Conservation (phyloP, 768 basidiomycete genomes). For the Amanita polypyramis region DNA sequence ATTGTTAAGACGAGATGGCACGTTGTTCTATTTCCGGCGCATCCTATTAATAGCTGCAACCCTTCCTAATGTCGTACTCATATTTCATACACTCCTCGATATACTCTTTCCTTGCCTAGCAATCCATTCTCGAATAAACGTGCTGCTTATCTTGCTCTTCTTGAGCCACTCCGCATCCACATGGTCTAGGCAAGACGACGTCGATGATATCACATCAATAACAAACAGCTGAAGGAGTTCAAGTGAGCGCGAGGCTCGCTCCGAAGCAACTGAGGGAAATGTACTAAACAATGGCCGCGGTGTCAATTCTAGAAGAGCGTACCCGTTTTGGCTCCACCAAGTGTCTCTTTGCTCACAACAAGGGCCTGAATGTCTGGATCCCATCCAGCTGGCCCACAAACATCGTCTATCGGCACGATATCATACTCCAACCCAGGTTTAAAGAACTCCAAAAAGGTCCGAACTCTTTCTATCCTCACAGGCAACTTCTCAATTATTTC, state of each 20-base stretch:
- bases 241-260: conserved; percentile 44
- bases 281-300: not conserved
- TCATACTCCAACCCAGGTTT: conserved; percentile 55
- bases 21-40: not conserved
- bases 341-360: conserved; percentile 86
- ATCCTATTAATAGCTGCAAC: not conserved
- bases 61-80: too few species aligned
- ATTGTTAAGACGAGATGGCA: not conserved
- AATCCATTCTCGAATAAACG: conserved; percentile 87
- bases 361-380: conserved; percentile 87
- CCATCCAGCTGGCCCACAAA: conserved; percentile 85
- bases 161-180: conserved; percentile 62
- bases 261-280: conserved; percentile 43
- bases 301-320: conserved; percentile 19
- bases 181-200: conserved; percentile 44
- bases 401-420: conserved; percentile 68
- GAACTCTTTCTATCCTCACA: conserved; percentile 44
- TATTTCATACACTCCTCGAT: not conserved
- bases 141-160: conserved; percentile 88
- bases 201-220: conserved; percentile 84
- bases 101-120: conserved; percentile 17
- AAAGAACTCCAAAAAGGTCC: conserved; percentile 63
- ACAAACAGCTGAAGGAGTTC: conserved; percentile 57
- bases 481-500: conserved; percentile 55
- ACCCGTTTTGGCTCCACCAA: conserved; percentile 68